Conservation (phyloP, 495 filamentous ascomycete species). For the Podospora australis region DNA sequence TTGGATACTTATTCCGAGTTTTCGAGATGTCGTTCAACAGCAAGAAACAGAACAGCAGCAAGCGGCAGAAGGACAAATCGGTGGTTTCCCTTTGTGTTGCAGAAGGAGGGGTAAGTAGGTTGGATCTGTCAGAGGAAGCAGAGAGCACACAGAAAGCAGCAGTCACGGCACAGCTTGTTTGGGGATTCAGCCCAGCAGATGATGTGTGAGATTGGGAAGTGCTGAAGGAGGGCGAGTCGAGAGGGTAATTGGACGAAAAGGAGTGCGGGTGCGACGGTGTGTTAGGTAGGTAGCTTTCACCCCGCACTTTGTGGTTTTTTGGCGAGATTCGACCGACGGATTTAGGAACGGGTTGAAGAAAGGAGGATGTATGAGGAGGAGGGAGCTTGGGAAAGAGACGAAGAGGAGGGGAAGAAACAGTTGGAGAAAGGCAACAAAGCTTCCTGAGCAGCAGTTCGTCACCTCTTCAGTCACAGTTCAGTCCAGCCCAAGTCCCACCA, state of each 20-base stretch:
- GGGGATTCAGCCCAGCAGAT: too few species aligned
- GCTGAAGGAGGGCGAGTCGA: constrained; percentile 1
- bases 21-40: not conserved
- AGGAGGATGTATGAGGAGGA: too few species aligned
- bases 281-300: constrained; percentile 13
- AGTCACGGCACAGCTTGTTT: not conserved
- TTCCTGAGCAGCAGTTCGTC: too few species aligned
- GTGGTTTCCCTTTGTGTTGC: not conserved
- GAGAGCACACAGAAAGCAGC: constrained; percentile 1
- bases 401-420: too few species aligned
- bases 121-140: too few species aligned
- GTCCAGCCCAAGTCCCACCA: too few species aligned
- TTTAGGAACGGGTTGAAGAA: too few species aligned
- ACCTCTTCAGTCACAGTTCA: too few species aligned
- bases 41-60: not conserved
- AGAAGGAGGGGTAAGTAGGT: too few species aligned
- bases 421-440: too few species aligned
- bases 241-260: constrained; percentile 27
- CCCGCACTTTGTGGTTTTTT: constrained; percentile 27
- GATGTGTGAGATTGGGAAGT: too few species aligned
- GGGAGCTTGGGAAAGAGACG: not conserved
- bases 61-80: not conserved
- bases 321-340: too few species aligned
- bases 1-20: not conserved
- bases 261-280: constrained; percentile 11